Evolutionary conservation across 805 yeast species (phyloP), one percentile per base, ranked within the genome.

Genomic region (Schizosaccharomyces octosporus): DNA sequence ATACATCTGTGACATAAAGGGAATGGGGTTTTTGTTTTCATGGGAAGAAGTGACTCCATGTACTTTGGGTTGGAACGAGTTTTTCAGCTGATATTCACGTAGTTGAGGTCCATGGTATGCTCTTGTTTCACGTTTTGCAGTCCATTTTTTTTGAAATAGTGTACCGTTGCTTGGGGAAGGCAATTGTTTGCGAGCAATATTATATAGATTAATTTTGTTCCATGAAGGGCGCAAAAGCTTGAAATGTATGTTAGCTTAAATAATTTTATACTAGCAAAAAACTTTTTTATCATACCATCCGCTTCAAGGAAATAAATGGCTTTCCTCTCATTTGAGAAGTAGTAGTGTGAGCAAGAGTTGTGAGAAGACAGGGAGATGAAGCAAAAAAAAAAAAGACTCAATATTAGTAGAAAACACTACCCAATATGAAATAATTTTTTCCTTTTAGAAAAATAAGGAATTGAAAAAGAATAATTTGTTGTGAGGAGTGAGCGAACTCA

Each of bases 21-120:
- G 97, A 1, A 96, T 87, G 61, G 68, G 64, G 27, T 61, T 64
- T 41, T 65, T 62, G 32, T 66, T 59, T n/a, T 62, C 7, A 48
- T 9, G 36, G 11, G 59, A 61, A n/a, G 63, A 43, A 31, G 48
- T 54, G 42, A 45, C 45, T 21, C 58, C 63, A n/a, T 36, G 36
- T 59, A 63, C 24, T 7, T 63, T 51, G 3, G 59, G 42, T 6
- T 45, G 39, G 21, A 63, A 59, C 15, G 62, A 32, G 29, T 60
- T 55, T 58, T 60, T 61, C 27, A 48, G 85, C 69, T 89, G 81
- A 21, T 80, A 75, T 71, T 93, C 98, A 0, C 90, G 85, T 62
- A 90, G 71, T 70, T 84, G 87, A 69, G 93, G 97, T 67, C 98
- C 98, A 71, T 90, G 98, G 71, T 90, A 90, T 1, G 90, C 84